Evolutionary conservation across 805 yeast genomes (phyloP), one percentile per base, ranked within the genome.

Genomic region (Suhomyces faveliae): DNA sequence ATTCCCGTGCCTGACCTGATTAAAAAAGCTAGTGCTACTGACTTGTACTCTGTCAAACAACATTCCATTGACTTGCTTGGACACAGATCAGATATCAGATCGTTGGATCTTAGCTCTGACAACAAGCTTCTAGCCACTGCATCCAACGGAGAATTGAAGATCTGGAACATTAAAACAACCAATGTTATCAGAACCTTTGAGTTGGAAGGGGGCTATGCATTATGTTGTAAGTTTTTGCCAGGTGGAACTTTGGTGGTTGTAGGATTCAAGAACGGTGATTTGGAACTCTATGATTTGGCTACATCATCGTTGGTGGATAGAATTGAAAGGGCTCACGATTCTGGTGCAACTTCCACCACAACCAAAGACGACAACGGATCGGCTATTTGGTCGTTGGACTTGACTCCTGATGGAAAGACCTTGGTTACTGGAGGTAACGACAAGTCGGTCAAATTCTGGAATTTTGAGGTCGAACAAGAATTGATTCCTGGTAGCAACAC

Each of bases 341-440:
- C 55, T 1, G 80, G 77, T 8, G 43, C 55, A 4, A 17, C 45
- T 20, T 43, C 44, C 3, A 43, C 43, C 12, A 45, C 35, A 11
- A 25, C 39, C 27, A 50, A 49, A 19, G 69, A 61, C 12, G 64
- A 62, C 27, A 48, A 50, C 15, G 71, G 73, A 5, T 55, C 70
- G 17, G 88, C 97, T 1, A 80, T 94, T 43, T 94, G 97, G 97
- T 84, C 96, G 1, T 73, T 94, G 56, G 97, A 92, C 63, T 63
- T 94, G 27, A 81, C 92, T 2, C 79, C 85, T 11, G 96, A 92
- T 66, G 99, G 98, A 12, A 85, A 81, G 56, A 76, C 85, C 0
- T 71, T 94, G 42, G 83, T 91, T 0, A 87, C 97, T 2, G 99
- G 97, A 8, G 92, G 97, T 27, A 95, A 96, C 35, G 99, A 94